A percentile compares a stretch with the other conserved stretches of the same genome.
These are phyloP conservation scores for Boeremia lycopersici DNA, from an alignment of 2,329 filamentous ascomycete genomes.

Conservation along the genomic window DNA sequence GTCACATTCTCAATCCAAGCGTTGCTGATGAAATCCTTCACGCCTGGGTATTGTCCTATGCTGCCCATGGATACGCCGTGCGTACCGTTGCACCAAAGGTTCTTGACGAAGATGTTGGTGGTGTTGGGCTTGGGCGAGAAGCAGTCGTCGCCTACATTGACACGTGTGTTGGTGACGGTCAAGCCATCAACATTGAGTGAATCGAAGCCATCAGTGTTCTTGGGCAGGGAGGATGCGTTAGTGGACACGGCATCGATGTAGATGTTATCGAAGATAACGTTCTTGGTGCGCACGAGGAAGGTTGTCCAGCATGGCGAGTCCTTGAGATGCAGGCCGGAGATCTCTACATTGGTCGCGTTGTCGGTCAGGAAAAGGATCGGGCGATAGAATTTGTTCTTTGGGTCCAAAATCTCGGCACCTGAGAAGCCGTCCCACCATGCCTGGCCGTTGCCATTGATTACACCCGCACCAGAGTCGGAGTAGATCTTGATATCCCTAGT, in stretches of 20 bases:
- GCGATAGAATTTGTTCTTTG: slow-evolving; percentile 61
- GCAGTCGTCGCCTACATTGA: slow-evolving; percentile 46
- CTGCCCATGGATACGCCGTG: slow-evolving; percentile 43
- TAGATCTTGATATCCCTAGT: slow-evolving; percentile 61
- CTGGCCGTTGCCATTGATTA: slow-evolving; percentile 59
- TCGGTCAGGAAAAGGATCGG: slow-evolving; percentile 67
- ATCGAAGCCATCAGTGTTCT: slow-evolving; percentile 69
- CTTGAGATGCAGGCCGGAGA: slow-evolving; percentile 64
- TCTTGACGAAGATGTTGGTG: slow-evolving; percentile 42
- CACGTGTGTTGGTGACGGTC: slow-evolving; percentile 45
- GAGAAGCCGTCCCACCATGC: slow-evolving; percentile 56
- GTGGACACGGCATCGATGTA: slow-evolving; percentile 61
- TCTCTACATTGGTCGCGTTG: slow-evolving; percentile 63
- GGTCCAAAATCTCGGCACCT: slow-evolving; percentile 56
- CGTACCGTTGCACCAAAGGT: slow-evolving; percentile 43
- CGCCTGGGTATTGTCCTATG: slow-evolving; percentile 40
- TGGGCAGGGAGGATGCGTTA: slow-evolving; percentile 56
- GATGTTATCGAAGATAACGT: slow-evolving; percentile 61
- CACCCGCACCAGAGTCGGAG: slow-evolving; percentile 52
- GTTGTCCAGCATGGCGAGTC: slow-evolving; percentile 70
- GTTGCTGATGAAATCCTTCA: slow-evolving; percentile 42
- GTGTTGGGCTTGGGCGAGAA: slow-evolving; percentile 43
- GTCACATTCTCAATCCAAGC: slow-evolving; percentile 66
- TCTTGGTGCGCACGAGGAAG: slow-evolving; percentile 64
- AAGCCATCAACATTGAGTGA: slow-evolving; percentile 63